Conservation (phyloP, 768 basidiomycete species). For the Kondoa malvinella region DNA sequence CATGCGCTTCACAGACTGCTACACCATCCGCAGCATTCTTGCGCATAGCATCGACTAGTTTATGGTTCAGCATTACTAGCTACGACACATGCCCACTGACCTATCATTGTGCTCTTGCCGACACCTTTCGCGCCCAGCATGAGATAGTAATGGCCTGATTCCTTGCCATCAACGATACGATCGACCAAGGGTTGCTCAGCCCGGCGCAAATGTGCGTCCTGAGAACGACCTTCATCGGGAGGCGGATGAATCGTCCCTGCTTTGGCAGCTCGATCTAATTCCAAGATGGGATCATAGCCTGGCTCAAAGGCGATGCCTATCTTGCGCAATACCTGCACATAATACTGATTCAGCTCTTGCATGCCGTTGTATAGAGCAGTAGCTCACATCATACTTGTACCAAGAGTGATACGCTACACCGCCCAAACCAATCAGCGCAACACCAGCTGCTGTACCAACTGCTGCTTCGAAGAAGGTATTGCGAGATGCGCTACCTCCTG, state of each 20-base stretch:
- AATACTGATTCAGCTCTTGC: neutral
- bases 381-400: neutral
- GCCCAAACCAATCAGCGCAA: neutral
- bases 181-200: constrained; percentile 13
- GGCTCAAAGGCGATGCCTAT: neutral
- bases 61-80: neutral
- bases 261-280: neutral
- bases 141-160: constrained; percentile 15
- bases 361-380: neutral
- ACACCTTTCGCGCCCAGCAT: constrained; percentile 14
- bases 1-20: constrained; percentile 65
- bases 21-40: constrained; percentile 49
- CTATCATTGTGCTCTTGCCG: constrained; percentile 42
- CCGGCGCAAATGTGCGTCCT: constrained; percentile 11
- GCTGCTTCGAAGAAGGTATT: neutral
- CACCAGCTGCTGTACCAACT: neutral
- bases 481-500: neutral
- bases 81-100: constrained; percentile 40
- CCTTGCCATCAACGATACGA: constrained; percentile 4
- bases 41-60: constrained; percentile 59
- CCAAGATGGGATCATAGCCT: neutral
- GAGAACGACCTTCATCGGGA: constrained; percentile 7
- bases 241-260: neutral
- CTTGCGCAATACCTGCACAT: neutral
- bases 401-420: neutral